These are phyloP conservation scores for Grigorovia yakushimaensis DNA, from an alignment of 805 yeast species.

Conservation along the genomic window DNA sequence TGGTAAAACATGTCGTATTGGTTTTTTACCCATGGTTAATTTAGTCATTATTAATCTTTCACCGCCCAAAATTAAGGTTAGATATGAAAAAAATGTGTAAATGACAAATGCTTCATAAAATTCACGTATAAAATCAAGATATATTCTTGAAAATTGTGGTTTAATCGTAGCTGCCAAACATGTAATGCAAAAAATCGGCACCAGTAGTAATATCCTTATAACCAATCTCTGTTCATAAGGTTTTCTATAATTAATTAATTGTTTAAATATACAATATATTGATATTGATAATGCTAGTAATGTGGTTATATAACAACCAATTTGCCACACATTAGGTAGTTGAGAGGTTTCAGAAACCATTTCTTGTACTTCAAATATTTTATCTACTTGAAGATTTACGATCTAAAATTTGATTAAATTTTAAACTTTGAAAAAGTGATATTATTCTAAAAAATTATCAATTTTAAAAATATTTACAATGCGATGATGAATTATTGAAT, in stretches of 20 bases:
- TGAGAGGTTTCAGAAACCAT: slow-evolving; percentile 1
- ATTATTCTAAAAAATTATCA: too few relatives aligned
- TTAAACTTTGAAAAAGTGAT: too few relatives aligned
- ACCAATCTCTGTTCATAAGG: slow-evolving; percentile 82
- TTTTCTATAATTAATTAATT: slow-evolving; percentile 66
- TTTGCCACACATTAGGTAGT: slow-evolving; percentile 20
- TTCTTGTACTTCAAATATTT: not conserved
- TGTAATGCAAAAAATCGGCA: slow-evolving; percentile 70
- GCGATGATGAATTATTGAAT: too few relatives aligned
- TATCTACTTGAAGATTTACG: too few relatives aligned
- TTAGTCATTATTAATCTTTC: slow-evolving; percentile 71
- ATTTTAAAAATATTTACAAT: too few relatives aligned
- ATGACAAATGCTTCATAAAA: slow-evolving; percentile 94
- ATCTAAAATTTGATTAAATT: too few relatives aligned
- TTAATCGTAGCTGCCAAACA: slow-evolving; percentile 49
- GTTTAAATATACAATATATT: slow-evolving; percentile 38
- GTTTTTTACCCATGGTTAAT: slow-evolving; percentile 50
- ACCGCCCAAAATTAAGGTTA: slow-evolving; percentile 83
- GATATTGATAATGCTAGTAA: slow-evolving; percentile 34
- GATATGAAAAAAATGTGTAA: slow-evolving; percentile 78
- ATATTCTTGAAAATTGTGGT: slow-evolving; percentile 36
- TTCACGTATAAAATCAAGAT: slow-evolving; percentile 69
- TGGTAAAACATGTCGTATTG: slow-evolving; percentile 55
- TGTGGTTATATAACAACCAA: slow-evolving; percentile 17
- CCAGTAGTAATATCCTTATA: slow-evolving; percentile 70